These are phyloP conservation scores for Tulasnella sp. DNA, from an alignment of 768 basidiomycete genomes.

Conservation along the genomic window DNA sequence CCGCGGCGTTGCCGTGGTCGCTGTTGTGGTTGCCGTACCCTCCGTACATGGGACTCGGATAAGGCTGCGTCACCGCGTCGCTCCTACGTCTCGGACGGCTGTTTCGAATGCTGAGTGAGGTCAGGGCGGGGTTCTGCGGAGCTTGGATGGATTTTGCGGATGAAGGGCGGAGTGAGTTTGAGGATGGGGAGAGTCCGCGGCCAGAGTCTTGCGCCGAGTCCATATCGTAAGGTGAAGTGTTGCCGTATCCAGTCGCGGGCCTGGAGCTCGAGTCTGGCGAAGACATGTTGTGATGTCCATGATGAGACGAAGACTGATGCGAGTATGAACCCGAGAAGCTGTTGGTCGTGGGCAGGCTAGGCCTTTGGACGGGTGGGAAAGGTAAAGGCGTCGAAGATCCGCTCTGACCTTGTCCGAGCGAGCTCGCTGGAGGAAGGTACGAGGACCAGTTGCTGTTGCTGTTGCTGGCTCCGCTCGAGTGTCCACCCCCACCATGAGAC, in stretches of 20 bases:
- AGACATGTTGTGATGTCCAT: conserved; percentile 20
- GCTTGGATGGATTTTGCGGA: conserved; percentile 8
- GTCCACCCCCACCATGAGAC: too few species aligned
- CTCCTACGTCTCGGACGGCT: conserved; percentile 68
- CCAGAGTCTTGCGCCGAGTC: conserved; percentile 23
- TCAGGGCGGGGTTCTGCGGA: not conserved
- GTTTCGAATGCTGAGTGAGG: conserved; percentile 30
- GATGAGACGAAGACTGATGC: conserved; percentile 14
- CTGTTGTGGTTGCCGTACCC: not conserved
- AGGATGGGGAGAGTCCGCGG: not conserved
- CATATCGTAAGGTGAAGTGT: conserved; percentile 35
- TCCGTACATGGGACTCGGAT: conserved; percentile 65
- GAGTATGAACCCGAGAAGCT: too few species aligned
- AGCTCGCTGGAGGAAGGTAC: conserved; percentile 31
- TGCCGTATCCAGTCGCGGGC: conserved; percentile 75
- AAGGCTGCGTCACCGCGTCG: conserved; percentile 70
- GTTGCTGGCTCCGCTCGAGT: too few species aligned
- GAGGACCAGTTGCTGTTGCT: not conserved
- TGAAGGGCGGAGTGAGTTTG: conserved; percentile 2
- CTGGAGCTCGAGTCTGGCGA: conserved; percentile 63
- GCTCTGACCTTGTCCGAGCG: conserved; percentile 26
- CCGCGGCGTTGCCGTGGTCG: conserved; percentile 9
- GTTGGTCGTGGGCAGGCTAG: conserved; percentile 29
- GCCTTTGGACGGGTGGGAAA: conserved; percentile 29
- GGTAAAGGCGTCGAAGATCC: conserved; percentile 69